Conservation (phyloP, 2,329 filamentous ascomycete species). For the Sphaerostilbella broomeana region DNA sequence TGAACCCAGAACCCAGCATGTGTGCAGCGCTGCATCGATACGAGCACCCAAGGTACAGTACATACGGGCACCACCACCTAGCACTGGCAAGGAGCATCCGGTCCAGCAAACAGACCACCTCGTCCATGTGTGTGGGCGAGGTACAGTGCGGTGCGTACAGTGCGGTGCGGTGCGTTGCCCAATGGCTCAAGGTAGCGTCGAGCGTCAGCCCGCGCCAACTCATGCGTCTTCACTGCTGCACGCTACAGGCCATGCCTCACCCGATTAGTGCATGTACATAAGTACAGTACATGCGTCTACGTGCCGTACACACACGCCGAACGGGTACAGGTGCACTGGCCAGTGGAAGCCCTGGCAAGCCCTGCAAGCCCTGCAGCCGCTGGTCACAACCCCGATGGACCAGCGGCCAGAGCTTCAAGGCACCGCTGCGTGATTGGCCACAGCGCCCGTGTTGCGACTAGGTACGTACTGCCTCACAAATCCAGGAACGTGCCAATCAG, state of each 20-base stretch:
- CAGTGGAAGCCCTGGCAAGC: neutral
- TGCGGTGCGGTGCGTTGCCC: neutral
- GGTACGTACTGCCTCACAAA: too few species aligned
- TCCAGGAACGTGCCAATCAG: too few species aligned
- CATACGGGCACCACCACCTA: too few species aligned
- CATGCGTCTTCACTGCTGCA: neutral
- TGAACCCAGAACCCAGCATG: too few species aligned
- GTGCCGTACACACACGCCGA: neutral
- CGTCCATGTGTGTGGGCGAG: neutral
- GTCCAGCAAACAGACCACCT: neutral
- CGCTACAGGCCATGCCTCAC: neutral
- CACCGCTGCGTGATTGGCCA: neutral
- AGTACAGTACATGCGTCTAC: neutral
- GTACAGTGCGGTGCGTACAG: neutral
- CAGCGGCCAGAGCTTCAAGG: constrained; percentile 6
- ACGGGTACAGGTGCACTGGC: neutral
- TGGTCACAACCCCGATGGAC: constrained; percentile 10
- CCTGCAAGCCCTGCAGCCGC: constrained; percentile 12
- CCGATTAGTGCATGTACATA: neutral
- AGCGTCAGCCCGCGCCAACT: neutral
- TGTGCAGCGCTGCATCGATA: too few species aligned
- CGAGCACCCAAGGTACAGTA: too few species aligned
- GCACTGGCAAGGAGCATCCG: neutral
- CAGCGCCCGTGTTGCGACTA: too few species aligned
- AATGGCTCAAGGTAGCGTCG: neutral